Base-by-base conservation (phyloP, 169 alveolate genomes). In the Cryptosporidium ubiquitum region DNA sequence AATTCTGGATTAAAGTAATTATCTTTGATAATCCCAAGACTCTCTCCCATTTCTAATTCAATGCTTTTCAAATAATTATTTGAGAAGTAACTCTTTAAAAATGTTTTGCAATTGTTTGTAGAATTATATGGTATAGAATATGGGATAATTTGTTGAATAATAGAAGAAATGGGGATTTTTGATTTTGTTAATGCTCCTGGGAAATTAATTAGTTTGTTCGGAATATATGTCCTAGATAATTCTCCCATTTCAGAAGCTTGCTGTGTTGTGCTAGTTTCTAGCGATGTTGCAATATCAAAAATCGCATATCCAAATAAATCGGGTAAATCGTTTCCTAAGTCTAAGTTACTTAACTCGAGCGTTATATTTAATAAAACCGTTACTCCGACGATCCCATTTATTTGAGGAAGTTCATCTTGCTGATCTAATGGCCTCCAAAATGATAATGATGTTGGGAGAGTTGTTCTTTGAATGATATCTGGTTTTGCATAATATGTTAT, bases 131-230 rank as follows among this genome's bases (percentile, higher is more conserved):
- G 75, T 26, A 79, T 40, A 44, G 89, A 79, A 47, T 42, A 79
- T 10, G 89, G 89, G 40, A 58, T 23, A 29, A 5, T 61, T 18
- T 14, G 68, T 6, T 31, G 44, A 33, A 33, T 42, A 58, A 79
- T 79, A 37, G 89, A 79, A 3, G 75, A 44, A 29, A 79, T 44
- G 16, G 89, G 89, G n/a, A 79, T 10, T n/a, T 64, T 79, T 31
- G 60, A 23, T 31, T 79, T 79, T 2, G 51, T 58, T n/a, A 39
- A 79, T 39, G 79, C 68, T 5, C 75, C 75, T 5, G 89, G 89
- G 16, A 64, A 18, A 61, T 39, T 40, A 23, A 79, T 61, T 33
- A 26, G 40, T 16, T 29, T 61, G 39, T 0, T 61, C 7, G 16
- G 26, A 18, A 64, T 37, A 29, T 61, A 66, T n/a, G 44, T 40